Conservation (phyloP, 306 rosid genomes). For the Trifolium subterraneum region DNA sequence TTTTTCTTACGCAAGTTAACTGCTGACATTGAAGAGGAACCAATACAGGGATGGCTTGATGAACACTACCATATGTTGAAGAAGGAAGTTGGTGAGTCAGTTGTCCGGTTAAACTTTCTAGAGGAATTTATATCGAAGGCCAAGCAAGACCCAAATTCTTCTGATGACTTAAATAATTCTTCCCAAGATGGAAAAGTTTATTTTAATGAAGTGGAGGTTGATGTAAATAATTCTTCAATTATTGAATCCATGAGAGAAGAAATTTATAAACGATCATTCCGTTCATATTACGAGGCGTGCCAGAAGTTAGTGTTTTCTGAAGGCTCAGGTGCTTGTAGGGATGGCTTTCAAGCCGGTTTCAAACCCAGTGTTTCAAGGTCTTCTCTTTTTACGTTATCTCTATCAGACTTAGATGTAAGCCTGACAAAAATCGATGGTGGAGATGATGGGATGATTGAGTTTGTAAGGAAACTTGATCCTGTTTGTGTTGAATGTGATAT, state of each 20-base stretch:
- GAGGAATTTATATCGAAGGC: constrained; percentile 71
- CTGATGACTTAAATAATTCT: constrained; percentile 65
- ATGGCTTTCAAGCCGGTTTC: constrained; percentile 90
- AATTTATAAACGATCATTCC: constrained; percentile 76
- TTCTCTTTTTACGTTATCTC: constrained; percentile 70
- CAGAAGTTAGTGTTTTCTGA: constrained; percentile 62
- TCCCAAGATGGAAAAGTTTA: constrained; percentile 56
- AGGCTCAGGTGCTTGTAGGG: constrained; percentile 85
- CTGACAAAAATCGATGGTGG: constrained; percentile 87
- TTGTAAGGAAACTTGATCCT: constrained; percentile 81
- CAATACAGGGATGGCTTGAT: constrained; percentile 99
- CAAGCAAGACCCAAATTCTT: constrained; percentile 54
- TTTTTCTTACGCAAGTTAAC: constrained; percentile 75
- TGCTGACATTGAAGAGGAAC: constrained; percentile 92
- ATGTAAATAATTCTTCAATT: constrained; percentile 60
- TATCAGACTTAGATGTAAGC: constrained; percentile 68
- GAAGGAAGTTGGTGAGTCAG: constrained; percentile 82
- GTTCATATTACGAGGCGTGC: constrained; percentile 81
- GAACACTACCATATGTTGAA: constrained; percentile 85
- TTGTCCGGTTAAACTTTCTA: constrained; percentile 80
- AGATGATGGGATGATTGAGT: constrained; percentile 84
- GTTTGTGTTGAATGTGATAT: constrained; percentile 64
- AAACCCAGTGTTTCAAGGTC: constrained; percentile 73
- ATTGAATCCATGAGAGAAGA: constrained; percentile 65
- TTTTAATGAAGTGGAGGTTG: constrained; percentile 69